Evolutionary conservation across 2,329 filamentous ascomycete species (phyloP).

Genomic region (Apiospora phragmitis): DNA sequence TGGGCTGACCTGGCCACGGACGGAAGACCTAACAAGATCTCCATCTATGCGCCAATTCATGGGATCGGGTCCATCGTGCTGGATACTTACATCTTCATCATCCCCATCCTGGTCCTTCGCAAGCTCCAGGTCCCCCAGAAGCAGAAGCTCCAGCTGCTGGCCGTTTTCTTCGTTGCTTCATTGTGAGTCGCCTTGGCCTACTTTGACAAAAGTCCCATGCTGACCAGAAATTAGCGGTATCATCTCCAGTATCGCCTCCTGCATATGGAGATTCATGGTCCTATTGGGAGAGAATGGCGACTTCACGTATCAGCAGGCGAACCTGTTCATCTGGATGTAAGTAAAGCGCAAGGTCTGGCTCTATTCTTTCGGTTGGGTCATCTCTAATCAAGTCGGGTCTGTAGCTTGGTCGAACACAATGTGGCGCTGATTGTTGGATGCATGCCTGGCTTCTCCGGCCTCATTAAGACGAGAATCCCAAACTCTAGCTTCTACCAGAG

Average conservation of each 20-base stretch:
- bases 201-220: too few species aligned
- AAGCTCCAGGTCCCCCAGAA: slow-evolving; percentile 13
- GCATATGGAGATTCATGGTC: background rate
- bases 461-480: background rate
- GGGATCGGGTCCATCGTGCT: slow-evolving; percentile 8
- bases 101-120: slow-evolving; percentile 14
- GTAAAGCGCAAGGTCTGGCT: too few species aligned
- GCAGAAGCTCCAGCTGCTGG: slow-evolving; percentile 14
- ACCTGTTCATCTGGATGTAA: background rate
- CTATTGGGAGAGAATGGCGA: background rate
- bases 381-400: too few species aligned
- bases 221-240: too few species aligned
- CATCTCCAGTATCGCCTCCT: background rate
- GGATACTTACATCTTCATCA: slow-evolving; percentile 17
- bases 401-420: slow-evolving; percentile 20
- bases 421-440: slow-evolving; percentile 20
- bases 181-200: too few species aligned
- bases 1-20: slow-evolving; percentile 13
- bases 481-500: background rate
- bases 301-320: background rate
- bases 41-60: slow-evolving; percentile 11
- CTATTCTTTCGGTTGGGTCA: too few species aligned
- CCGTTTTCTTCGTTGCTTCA: slow-evolving; percentile 15
- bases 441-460: slow-evolving; percentile 13
- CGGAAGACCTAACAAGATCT: background rate